Evolutionary conservation across 768 basidiomycete genomes (phyloP), one percentile per base, ranked within the genome.

Genomic region (Holtermannia corniformis): DNA sequence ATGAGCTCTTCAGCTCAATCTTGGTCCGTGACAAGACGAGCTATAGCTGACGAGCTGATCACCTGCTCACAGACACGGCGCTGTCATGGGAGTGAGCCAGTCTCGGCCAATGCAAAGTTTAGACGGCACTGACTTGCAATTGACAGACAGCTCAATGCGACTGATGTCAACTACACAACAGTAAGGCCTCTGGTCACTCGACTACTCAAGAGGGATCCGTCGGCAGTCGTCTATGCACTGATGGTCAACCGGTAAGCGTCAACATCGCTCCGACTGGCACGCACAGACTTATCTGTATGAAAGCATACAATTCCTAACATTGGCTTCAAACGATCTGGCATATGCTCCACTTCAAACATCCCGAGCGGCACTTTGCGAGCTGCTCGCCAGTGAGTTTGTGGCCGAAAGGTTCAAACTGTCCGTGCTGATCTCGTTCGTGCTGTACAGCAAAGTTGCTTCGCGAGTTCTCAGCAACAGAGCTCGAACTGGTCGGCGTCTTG

Each of bases 341-440:
- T 84, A 83, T 72, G 79, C 87, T 10, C 62, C 68, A 14, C 77
- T 95, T 50, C 84, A 86, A 76, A 71, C 76, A 5, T 74, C 81
- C 10, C 76, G 85, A 40, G 91, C 89, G 3, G 82, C 78, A 25
- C 77, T 92, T 10, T 92, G 88, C 72, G 89, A 95, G 68, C 80
- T 95, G 14, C 72, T 95, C 19, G 89, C 92, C 7, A 82, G 65
- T 69, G 20, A 51, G 68, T 53, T 47, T 28, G 20, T 16, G 13
- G n/a, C n/a, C n/a, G n/a, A n/a, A n/a, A n/a, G n/a, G n/a, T 25
- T 21, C 27, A 26, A 50, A 23, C 20, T 41, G 14, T 4, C 10
- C n/a, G 4, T 16, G n/a, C n/a, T 19, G 4, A 24, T 13, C 11
- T 19, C 5, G 2, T n/a, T 49, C 20, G 40, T 49, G 23, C 32